Evolutionary conservation across 2,329 filamentous ascomycete genomes (phyloP).

Genomic region (Cryphonectria parasitica): DNA sequence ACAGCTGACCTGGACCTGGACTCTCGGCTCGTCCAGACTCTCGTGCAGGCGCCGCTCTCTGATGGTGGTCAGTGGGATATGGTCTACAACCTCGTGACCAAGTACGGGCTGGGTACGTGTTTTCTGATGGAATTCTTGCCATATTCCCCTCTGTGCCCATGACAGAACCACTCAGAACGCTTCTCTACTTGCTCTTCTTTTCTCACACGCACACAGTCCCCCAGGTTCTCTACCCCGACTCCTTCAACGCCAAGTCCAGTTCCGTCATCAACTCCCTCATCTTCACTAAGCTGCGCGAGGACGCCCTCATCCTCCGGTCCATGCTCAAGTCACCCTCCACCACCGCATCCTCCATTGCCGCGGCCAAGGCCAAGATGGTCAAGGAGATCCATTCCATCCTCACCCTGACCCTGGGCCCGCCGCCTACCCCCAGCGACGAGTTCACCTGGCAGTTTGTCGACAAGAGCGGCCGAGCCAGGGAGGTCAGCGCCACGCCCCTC

Average conservation of each 20-base stretch:
- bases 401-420: constrained; percentile 81
- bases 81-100: constrained; percentile 82
- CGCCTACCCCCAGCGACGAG: constrained; percentile 67
- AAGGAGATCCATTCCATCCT: constrained; percentile 79
- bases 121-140: not conserved
- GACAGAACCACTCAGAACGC: not conserved
- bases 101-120: constrained; percentile 73
- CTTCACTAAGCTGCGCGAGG: constrained; percentile 85
- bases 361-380: constrained; percentile 73
- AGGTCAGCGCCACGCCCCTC: constrained; percentile 67
- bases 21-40: constrained; percentile 70
- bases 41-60: constrained; percentile 69
- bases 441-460: constrained; percentile 85
- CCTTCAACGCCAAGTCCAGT: constrained; percentile 76
- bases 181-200: no score
- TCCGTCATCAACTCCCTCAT: constrained; percentile 72
- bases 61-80: constrained; percentile 94
- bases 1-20: constrained; percentile 74
- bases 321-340: constrained; percentile 49
- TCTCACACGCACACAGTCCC: constrained; percentile 54
- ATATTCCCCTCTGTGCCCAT: not conserved
- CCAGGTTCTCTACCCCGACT: constrained; percentile 79
- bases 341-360: constrained; percentile 46
- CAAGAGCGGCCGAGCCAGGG: constrained; percentile 65
- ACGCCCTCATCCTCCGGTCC: constrained; percentile 72